phyloP scores from a whole-genome alignment of 1,284 basidiomycete species.

The Sanghuangporus weigelae region DNA sequence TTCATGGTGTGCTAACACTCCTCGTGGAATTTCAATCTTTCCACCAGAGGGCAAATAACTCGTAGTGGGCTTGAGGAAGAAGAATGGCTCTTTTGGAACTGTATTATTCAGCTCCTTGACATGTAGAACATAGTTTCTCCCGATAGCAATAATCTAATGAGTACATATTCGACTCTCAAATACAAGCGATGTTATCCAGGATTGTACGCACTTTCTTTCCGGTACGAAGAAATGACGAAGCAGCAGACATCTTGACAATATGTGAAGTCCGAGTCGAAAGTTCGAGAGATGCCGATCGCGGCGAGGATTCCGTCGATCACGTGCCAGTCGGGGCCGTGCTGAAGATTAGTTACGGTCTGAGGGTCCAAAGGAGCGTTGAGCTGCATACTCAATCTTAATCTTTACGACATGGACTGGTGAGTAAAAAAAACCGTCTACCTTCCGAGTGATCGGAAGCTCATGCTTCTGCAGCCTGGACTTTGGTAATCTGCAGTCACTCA shows the following conservation, averaged over 20 bases:
- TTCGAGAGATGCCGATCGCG: not conserved
- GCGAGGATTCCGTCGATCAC: too few species aligned
- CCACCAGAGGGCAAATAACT: conserved; percentile 80
- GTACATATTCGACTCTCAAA: not conserved
- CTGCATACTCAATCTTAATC: too few species aligned
- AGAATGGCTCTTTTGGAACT: conserved; percentile 92
- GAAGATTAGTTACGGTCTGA: too few species aligned
- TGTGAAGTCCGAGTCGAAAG: not conserved
- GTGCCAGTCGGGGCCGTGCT: too few species aligned
- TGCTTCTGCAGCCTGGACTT: conserved; percentile 32
- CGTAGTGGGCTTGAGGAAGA: conserved; percentile 96
- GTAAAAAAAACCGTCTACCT: not conserved
- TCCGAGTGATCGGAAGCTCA: not conserved
- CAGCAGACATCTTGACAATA: conserved; percentile 9
- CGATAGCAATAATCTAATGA: conserved; percentile 84
- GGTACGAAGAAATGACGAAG: conserved; percentile 6
- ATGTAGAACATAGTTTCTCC: conserved; percentile 81
- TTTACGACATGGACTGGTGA: conserved; percentile 14
- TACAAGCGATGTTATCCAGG: not conserved
- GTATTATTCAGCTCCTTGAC: conserved; percentile 91
- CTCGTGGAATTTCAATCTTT: conserved; percentile 81
- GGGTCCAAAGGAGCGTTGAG: not conserved
- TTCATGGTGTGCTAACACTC: conserved; percentile 87
- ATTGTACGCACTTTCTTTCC: conserved; percentile 8
- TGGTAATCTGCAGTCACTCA: conserved; percentile 70